Evolutionary conservation across 129 eudicot genomes (phyloP).

Genomic region (Oenanthe sinensis): DNA sequence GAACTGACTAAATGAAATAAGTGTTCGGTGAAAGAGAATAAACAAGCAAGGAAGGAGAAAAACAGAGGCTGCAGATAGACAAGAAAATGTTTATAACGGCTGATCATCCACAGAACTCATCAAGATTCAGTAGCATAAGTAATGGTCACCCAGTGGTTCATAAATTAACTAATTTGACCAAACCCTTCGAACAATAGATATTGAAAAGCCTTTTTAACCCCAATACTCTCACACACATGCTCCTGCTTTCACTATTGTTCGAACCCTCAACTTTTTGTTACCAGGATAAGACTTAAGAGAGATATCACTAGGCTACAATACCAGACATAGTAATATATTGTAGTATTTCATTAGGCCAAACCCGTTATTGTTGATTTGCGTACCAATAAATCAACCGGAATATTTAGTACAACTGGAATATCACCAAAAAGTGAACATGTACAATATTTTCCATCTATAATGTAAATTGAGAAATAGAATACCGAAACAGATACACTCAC

Average conservation of each 20-base stretch:
- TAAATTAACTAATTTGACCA: neutral
- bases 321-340: neutral
- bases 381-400: neutral
- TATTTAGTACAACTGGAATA: neutral
- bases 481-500: constrained; percentile 25
- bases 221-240: no score
- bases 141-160: neutral
- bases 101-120: neutral
- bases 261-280: no score
- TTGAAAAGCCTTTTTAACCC: no score
- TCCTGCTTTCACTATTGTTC: no score
- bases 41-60: neutral
- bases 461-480: neutral
- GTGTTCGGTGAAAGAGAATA: neutral
- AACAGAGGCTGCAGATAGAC: neutral
- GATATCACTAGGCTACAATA: no score
- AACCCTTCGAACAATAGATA: neutral
- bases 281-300: no score
- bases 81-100: neutral
- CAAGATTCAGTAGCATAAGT: neutral
- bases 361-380: no score
- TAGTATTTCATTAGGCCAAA: neutral
- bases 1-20: neutral
- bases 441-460: neutral
- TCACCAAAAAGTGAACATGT: neutral